These are phyloP conservation scores for Teunomyces tritomae DNA, from an alignment of 805 yeast genomes.

Conservation along the genomic window DNA sequence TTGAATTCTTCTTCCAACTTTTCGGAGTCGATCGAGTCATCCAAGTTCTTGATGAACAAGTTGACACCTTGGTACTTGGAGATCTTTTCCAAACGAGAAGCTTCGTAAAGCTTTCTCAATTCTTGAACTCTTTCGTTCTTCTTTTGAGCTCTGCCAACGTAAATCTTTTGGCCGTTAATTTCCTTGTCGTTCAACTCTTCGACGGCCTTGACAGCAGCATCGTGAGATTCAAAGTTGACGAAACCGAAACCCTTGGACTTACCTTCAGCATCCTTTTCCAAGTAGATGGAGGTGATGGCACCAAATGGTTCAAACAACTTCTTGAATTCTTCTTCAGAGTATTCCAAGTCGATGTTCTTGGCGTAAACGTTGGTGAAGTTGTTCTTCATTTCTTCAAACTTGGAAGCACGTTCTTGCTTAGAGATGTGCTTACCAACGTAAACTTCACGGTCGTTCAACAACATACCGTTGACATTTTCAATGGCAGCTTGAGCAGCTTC, in stretches of 20 bases:
- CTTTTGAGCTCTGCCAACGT: slow-evolving; percentile 99
- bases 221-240: slow-evolving; percentile 86
- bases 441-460: slow-evolving; percentile 92
- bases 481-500: slow-evolving; percentile 94
- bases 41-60: slow-evolving; percentile 94
- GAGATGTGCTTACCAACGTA: slow-evolving; percentile 93
- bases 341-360: slow-evolving; percentile 79
- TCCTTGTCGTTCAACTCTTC: slow-evolving; percentile 88
- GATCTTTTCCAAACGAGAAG: slow-evolving; percentile 84
- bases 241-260: slow-evolving; percentile 95
- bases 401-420: slow-evolving; percentile 90
- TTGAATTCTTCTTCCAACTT: slow-evolving; percentile 87
- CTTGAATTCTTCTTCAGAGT: slow-evolving; percentile 67
- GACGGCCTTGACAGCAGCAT: slow-evolving; percentile 85
- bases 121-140: slow-evolving; percentile 96
- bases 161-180: slow-evolving; percentile 78
- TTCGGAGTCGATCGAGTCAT: slow-evolving; percentile 89
- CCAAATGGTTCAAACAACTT: slow-evolving; percentile 75
- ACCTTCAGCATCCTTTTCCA: slow-evolving; percentile 80
- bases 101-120: slow-evolving; percentile 91
- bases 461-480: slow-evolving; percentile 97
- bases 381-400: slow-evolving; percentile 84
- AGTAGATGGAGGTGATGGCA: slow-evolving; percentile 74
- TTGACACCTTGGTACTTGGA: slow-evolving; percentile 97
- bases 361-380: slow-evolving; percentile 95